Base-by-base conservation (phyloP, 2,329 filamentous ascomycete genomes). In the Claviceps paspali region DNA sequence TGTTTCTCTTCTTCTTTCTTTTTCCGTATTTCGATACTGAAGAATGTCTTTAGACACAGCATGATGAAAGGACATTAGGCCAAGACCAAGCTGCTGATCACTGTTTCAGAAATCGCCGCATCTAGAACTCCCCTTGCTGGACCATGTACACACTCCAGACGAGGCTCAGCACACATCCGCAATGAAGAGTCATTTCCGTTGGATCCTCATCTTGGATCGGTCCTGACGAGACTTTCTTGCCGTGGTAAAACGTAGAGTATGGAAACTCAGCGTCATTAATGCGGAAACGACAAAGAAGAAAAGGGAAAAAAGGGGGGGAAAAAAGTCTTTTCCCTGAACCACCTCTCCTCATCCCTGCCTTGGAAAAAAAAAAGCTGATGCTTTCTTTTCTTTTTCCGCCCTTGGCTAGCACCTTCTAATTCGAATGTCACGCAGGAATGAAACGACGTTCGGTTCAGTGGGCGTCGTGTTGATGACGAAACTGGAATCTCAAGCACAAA, bases 71-170 rank as follows among this genome's bases (percentile, higher is more conserved):
- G 24, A 26, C 15, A 5, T 5, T 7, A 15, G 18, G 23, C 4
- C 18, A 21, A 28, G 14, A 28, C 11, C 17, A 28, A n/a, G 10
- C n/a, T 8, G 33, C 17, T 21, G 22, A 19, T 17, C 33, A 6
- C 30, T 23, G 27, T 36, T 36, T 36, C 35, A 30, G 27, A 22
- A 24, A 24, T 36, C 19, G 5, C 35, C 12, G 28, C 29, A 29
- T 11, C 27, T 23, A 19, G 9, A 17, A 33, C 36, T 11, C 11
- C 18, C 33, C 33, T 28, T 35, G 15, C 11, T 21, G 5, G 21
- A 6, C n/a, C n/a, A 17, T 14, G 11, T 23, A 29, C 8, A 22
- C 6, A 29, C 9, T 18, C 6, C 6, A 6, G 8, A 12, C 8
- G 5, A 14, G 6, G 11, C 32, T 18, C 15, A 24, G 21, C 12